Base-by-base conservation (phyloP, 108 stramenopile genomes). In the Skeletonema grethae region DNA sequence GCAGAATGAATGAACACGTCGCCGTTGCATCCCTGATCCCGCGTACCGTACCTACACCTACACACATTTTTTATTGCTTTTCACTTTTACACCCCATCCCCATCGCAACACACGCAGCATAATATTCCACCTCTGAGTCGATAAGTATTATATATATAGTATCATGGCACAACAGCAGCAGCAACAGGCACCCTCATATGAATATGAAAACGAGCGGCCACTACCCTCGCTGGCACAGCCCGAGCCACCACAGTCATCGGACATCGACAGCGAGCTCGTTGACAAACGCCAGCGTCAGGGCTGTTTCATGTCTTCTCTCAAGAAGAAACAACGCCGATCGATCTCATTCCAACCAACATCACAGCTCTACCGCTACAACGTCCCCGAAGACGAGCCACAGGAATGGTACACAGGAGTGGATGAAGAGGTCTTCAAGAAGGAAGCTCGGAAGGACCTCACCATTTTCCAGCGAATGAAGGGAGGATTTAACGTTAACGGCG, bases 321-420 rank as follows among this genome's bases (percentile, higher is more conserved):
- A 45, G 43, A 45, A 45, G 57, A 59, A 59, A 34, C 57, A 12
- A 29, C 28, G 59, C 30, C 24, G 59, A 31, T 36, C 59, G n/a
- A 29, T 60, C 59, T 34, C 15, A 13, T 60, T 60, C 59, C 12
- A 29, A n/a, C 7, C 59, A 29, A 60, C 5, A 7, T 60, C 59
- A 3, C n/a, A 3, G 15, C 59, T 60, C 20, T 34, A 6, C 3
- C 4, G 59, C 20, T 60, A 60, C 28, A 6, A 31, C 13, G n/a
- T 34, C 29, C 59, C 59, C 10, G 35, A 60, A 60, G 59, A 31
- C 25, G 59, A 60, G 15, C 59, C 59, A 4, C 35, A 31, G n/a
- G 59, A 31, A 15, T 60, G 59, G 59, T 60, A 60, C 13, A 31
- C 59, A n/a, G n/a, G n/a, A 0, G 24, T 15, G n/a, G 59, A 60